Evolutionary conservation across 2,329 filamentous ascomycete genomes (phyloP), one percentile per base, ranked within the genome.

Genomic region (Neurospora crassa): DNA sequence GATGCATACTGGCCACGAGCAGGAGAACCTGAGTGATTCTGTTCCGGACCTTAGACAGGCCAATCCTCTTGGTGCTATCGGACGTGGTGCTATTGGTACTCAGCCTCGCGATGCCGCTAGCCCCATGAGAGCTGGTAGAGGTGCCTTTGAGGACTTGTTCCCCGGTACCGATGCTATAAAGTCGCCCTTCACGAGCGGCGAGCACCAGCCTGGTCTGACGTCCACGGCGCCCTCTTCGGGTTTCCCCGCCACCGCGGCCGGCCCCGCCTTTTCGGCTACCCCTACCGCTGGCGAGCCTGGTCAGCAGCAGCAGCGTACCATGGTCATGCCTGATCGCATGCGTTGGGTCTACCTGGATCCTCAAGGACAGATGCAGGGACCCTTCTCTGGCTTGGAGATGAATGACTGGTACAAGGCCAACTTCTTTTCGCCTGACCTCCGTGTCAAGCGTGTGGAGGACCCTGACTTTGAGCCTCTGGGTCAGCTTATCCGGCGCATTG

Each of bases 281-380:
- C 81, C 79, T 37, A 76, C 82, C 29, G 76, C 80, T 0, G 78
- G 77, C 5, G 84, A 87, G 29, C 84, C 88, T 16, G 85, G 88
- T n/a, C 84, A 89, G 6, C 88, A 87, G 68, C 85, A 89, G 6
- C 88, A 87, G 68, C 90, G 93, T 18, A 94, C 92, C 67, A 98
- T 99, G 94, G 95, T 99, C 5, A 98, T 99, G 96, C 96, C 96
- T 2, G 96, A 99, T 80, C 88, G 96, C 16, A 99, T 99, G 94
- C 88, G 95, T 77, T 99, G 96, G 96, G 95, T 97, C 20, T 99
- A 99, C 79, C 90, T 96, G 69, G 96, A 99, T 79, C 96, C 96
- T 5, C 93, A 97, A 79, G 94, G 94, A 29, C 91, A 93, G 73
- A 91, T 93, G 6, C 96, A 99, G 79, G 96, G 96, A 0, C 96